Percentiles rank a stretch among this genome's conserved stretches.
phyloP scores from a whole-genome alignment of 2,329 filamentous ascomycete genomes.

The Moelleriella libera region DNA sequence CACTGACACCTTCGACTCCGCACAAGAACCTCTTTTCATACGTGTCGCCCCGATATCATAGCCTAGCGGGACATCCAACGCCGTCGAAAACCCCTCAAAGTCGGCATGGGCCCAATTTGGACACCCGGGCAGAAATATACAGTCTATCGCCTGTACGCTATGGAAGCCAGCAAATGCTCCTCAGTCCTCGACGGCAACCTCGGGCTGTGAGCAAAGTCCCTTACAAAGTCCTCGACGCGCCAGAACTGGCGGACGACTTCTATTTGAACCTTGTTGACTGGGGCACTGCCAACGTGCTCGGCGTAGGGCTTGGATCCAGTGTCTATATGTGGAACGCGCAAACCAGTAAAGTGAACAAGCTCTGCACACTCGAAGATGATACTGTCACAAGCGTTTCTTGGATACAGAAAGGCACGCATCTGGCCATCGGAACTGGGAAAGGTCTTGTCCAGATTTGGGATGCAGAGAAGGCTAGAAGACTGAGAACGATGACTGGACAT shows the following conservation, averaged over 20 bases:
- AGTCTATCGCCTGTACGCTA: conserved; percentile 88
- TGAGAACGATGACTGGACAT: conserved; percentile 95
- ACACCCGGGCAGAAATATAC: conserved; percentile 85
- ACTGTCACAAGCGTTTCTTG: conserved; percentile 93
- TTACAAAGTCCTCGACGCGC: conserved; percentile 94
- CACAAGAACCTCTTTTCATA: conserved; percentile 97
- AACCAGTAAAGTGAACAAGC: conserved; percentile 78
- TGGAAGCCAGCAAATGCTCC: conserved; percentile 82
- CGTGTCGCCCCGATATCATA: conserved; percentile 60
- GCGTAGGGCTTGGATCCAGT: conserved; percentile 80
- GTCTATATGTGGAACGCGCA: conserved; percentile 99
- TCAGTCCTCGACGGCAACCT: conserved; percentile 79
- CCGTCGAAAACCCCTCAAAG: conserved; percentile 82
- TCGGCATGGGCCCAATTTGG: conserved; percentile 74
- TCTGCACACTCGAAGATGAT: conserved; percentile 86
- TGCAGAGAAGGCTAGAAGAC: conserved; percentile 67
- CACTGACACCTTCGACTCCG: conserved; percentile 81
- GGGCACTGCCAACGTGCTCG: conserved; percentile 88
- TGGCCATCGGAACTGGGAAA: conserved; percentile 89
- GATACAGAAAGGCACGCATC: conserved; percentile 94
- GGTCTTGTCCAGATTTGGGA: conserved; percentile 97
- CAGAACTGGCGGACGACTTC: conserved; percentile 92
- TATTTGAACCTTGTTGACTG: conserved; percentile 96
- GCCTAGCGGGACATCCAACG: conserved; percentile 67
- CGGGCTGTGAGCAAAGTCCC: conserved; percentile 90